Base-by-base conservation (phyloP, 1,284 basidiomycete genomes). In the Sutorius eximius region DNA sequence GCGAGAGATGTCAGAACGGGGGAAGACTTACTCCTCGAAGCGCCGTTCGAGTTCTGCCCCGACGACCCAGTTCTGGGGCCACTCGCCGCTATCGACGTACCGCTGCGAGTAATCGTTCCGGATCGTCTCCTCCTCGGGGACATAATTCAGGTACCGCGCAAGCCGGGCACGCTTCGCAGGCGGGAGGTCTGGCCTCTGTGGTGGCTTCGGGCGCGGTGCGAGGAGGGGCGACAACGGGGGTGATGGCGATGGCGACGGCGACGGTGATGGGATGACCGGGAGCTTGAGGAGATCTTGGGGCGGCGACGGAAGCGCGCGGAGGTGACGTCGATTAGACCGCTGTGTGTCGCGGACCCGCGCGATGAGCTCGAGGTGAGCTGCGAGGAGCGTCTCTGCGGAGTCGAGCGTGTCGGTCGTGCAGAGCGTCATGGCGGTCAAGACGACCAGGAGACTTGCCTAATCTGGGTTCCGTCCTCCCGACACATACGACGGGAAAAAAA, bases 81-180 rank as follows among this genome's bases (percentile, higher is more conserved):
- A 92, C 61, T 92, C 87, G 9, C 94, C 94, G 2, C 89, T 83
- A 60, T 92, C 87, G 41, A 95, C 92, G 71, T 96, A 98, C 62
- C 88, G 78, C 71, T 91, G 87, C 1, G 90, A 92, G 67, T 97
- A 96, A 75, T 98, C 95, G 69, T 97, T 98, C 50, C 95, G 81
- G 45, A 99, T 89, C 0, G 93, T 96, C 69, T 98, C 93, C 69
- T 98, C 96, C 61, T 93, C 89, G 2, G 91, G 86, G 12, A 93
- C 80, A 62, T 94, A 95, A 66, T 93, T 93, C 41, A 66, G 64
- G 61, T 91, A 92, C 41, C 86, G 77, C 20, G 79, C 77, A 10
- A 82, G 73, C 9, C 89, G 79, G 0, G 88, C 87, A 8, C 83
- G 82, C 67, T 92, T 92, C 6, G 83, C 79, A 16, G 83, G 83